phyloP scores from a whole-genome alignment of 2,329 filamentous ascomycete genomes.

The Xylaria sp. region DNA sequence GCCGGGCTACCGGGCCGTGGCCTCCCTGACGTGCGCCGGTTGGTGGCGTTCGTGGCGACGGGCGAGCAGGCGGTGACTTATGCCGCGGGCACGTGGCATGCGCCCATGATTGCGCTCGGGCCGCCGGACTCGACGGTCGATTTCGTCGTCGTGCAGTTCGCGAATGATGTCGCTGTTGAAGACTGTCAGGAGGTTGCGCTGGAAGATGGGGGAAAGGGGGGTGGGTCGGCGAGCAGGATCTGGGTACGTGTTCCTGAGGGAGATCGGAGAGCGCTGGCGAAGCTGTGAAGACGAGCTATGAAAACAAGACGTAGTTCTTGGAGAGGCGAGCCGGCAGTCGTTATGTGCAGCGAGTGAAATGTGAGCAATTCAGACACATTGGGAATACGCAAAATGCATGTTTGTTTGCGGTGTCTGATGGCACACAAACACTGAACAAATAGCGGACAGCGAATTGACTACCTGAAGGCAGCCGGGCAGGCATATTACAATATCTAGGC shows the following conservation, averaged over 20 bases:
- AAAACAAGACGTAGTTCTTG: not conserved
- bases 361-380: not conserved
- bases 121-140: slow-evolving; percentile 68
- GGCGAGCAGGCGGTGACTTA: slow-evolving; percentile 90
- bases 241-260: slow-evolving; percentile 42
- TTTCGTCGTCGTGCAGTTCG: slow-evolving; percentile 90
- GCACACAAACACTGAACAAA: not conserved
- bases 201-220: slow-evolving; percentile 45
- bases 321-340: not conserved
- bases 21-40: slow-evolving; percentile 74
- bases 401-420: not conserved
- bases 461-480: not conserved
- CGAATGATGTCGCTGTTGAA: slow-evolving; percentile 81
- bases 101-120: slow-evolving; percentile 92
- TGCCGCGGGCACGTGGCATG: slow-evolving; percentile 91
- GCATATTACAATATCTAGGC: not conserved
- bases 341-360: not conserved
- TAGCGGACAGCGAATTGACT: not conserved
- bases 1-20: slow-evolving; percentile 65
- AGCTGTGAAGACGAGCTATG: slow-evolving; percentile 10
- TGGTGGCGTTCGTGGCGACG: slow-evolving; percentile 82
- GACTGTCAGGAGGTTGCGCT: slow-evolving; percentile 83
- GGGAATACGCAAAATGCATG: not conserved
- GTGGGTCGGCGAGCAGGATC: slow-evolving; percentile 35
- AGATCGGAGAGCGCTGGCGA: slow-evolving; percentile 20